Conservation (phyloP, 106 monocot species). For the Alisma plantagoaquatica region DNA sequence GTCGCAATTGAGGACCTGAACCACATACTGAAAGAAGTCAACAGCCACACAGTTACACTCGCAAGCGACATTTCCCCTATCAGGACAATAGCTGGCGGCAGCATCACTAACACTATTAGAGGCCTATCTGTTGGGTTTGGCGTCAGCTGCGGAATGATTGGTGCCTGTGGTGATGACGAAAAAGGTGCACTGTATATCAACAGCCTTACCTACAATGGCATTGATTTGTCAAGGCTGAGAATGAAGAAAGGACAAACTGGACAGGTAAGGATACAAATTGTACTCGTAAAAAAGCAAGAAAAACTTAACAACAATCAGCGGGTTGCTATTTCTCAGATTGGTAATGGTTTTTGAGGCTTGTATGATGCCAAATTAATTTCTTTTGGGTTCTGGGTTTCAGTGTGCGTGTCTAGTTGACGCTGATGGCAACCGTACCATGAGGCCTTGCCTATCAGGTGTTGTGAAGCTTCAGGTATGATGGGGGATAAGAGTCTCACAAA, state of each 20-base stretch:
- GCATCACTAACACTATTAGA: constrained; percentile 81
- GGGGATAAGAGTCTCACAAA: not conserved
- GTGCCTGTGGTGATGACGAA: constrained; percentile 87
- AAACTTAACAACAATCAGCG: not conserved
- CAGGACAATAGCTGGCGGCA: constrained; percentile 80
- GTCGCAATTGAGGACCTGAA: constrained; percentile 56
- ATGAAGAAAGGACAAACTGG: constrained; percentile 67
- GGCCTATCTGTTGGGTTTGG: constrained; percentile 74
- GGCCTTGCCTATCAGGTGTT: constrained; percentile 67
- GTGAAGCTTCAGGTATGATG: constrained; percentile 87
- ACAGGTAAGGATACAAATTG: constrained; percentile 24
- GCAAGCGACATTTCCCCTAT: constrained; percentile 30
- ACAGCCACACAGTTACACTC: constrained; percentile 36
- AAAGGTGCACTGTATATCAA: constrained; percentile 51
- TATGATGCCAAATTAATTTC: not conserved
- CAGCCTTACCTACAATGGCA: constrained; percentile 54
- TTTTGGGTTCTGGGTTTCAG: constrained; percentile 26
- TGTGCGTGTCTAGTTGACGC: constrained; percentile 90
- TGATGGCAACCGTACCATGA: constrained; percentile 87
- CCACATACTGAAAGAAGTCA: constrained; percentile 55
- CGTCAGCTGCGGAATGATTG: constrained; percentile 64
- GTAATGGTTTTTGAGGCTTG: not conserved
- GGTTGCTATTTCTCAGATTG: not conserved
- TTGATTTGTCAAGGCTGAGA: constrained; percentile 73
- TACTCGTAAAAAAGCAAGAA: not conserved